Base-by-base conservation (phyloP, 2,329 filamentous ascomycete species). In the Pseudodiploospora longispora region DNA sequence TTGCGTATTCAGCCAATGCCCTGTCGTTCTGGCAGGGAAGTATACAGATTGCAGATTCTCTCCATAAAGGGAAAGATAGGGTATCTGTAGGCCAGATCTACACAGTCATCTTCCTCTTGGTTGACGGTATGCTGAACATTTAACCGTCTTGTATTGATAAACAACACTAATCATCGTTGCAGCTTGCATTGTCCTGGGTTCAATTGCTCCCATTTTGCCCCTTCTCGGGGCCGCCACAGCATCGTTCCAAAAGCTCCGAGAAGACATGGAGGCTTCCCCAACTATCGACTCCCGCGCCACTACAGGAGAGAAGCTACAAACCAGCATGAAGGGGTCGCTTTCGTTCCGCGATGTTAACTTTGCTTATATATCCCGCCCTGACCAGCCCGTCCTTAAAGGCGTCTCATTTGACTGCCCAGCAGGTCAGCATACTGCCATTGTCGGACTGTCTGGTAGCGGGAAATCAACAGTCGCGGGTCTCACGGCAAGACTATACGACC, bases 11-110 rank as follows among this genome's bases (percentile, higher is more conserved):
- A 2, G 79, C 78, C 6, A 85, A 84, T 56, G 79, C 78, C 2
- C 65, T 85, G 10, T 78, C 81, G 0, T 85, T 83, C 55, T 85
- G 80, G 78, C 74, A 83, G 57, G 82, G 81, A 39, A 80, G 76
- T 49, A 69, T 65, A 32, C 71, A 71, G 41, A 71, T 72, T 51
- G 65, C 66, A 10, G 57, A 63, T 6, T 58, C 66, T 2, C 60
- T 67, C 6, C 57, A 60, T 4, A 62, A 63, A 4, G 56, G 59
- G 27, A 55, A 55, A 1, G 49, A 56, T 28, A 61, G 60, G 12
- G 56, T 63, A 4, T 66, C 66, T 1, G 64, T 73, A 6, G 69
- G 71, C 33, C 59, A 65, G n/a, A 68, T 80, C 10, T 83, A 82
- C 51, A 80, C 78, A 1, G 79, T 82, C 30, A 77, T 83, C 9